Evolutionary conservation across 768 basidiomycete genomes (phyloP).

Genomic region (Pisolithus microcarpus): DNA sequence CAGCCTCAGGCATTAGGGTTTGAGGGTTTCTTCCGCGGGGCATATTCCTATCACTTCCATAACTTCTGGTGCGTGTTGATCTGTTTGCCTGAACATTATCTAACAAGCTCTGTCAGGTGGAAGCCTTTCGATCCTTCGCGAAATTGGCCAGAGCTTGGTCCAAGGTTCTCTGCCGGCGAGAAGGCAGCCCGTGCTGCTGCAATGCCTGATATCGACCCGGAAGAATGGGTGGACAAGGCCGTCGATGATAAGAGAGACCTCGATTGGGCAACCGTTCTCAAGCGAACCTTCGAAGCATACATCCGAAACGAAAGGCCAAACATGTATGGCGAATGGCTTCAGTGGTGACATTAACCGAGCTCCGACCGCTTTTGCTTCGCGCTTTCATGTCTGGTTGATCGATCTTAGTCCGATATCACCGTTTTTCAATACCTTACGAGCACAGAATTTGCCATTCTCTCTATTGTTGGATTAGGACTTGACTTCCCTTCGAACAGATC

Average conservation of each 20-base stretch:
- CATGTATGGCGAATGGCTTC: slow-evolving; percentile 85
- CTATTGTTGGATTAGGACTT: slow-evolving; percentile 28
- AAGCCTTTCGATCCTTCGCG: slow-evolving; percentile 86
- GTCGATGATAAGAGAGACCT: slow-evolving; percentile 73
- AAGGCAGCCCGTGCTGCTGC: slow-evolving; percentile 48
- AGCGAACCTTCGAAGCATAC: slow-evolving; percentile 92
- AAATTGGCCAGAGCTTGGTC: slow-evolving; percentile 94
- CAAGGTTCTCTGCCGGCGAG: slow-evolving; percentile 71
- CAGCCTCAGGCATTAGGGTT: slow-evolving; percentile 86
- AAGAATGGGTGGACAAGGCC: slow-evolving; percentile 36
- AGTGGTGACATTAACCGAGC: slow-evolving; percentile 33
- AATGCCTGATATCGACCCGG: slow-evolving; percentile 25
- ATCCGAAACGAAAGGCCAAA: slow-evolving; percentile 87
- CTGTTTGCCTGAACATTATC: not conserved
- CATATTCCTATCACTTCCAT: slow-evolving; percentile 95
- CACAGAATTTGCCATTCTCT: slow-evolving; percentile 20
- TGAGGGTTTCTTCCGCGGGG: slow-evolving; percentile 93
- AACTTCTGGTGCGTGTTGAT: slow-evolving; percentile 66
- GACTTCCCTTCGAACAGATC: slow-evolving; percentile 20
- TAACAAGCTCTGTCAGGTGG: slow-evolving; percentile 57
- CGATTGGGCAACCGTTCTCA: slow-evolving; percentile 90
- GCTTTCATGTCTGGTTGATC: slow-evolving; percentile 10
- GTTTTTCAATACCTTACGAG: slow-evolving; percentile 21
- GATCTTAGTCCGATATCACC: slow-evolving; percentile 24
- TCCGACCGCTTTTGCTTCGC: slow-evolving; percentile 1